Base-by-base conservation (phyloP, 208 protist genomes). In the Wallacemonas sp. region DNA sequence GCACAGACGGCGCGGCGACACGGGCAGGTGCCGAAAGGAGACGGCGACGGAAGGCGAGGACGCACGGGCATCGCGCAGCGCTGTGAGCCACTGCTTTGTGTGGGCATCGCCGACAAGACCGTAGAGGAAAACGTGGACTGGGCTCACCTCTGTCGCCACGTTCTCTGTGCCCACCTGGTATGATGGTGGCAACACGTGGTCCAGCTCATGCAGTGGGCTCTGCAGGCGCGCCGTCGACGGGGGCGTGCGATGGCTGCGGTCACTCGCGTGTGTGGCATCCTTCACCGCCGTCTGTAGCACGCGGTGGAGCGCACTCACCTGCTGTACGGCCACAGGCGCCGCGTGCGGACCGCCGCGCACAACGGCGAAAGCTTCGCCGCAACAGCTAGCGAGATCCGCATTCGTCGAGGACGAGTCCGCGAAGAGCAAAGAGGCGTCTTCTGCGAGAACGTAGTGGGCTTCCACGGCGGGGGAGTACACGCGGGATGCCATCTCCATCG, bases 21-120 rank as follows among this genome's bases (percentile, higher is more conserved):
- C 73, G 15, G 85, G 85, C 8, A 87, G 67, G 54, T 92, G 86
- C 0, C 86, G 82, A 66, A 85, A 92, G 17, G 79, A 32, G 33
- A 87, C 69, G 1, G 61, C 71, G 1, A 62, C 19, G 6, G 54
- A 48, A 4, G 30, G 62, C 17, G 29, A 44, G 19, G 41, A 13
- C 22, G n/a, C 38, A 19, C 22, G 26, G 27, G 30, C 19, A 17
- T 17, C 12, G 38, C 55, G 17, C 0, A 21, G 6, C 1, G 55
- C 5, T 13, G 12, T 19, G 22, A 52, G 17, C 33, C 45, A 63
- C 60, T 76, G 46, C 66, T 67, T 67, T 1, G 76, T 80, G 13
- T n/a, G 53, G 22, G 65, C 24, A 8, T 81, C 81, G 4, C 78
- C 85, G 26, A 85, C 61, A 26, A 89, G 62, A 3, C 86, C 86